Base-by-base conservation (phyloP, 805 yeast species). In the Candida dajiaensis region DNA sequence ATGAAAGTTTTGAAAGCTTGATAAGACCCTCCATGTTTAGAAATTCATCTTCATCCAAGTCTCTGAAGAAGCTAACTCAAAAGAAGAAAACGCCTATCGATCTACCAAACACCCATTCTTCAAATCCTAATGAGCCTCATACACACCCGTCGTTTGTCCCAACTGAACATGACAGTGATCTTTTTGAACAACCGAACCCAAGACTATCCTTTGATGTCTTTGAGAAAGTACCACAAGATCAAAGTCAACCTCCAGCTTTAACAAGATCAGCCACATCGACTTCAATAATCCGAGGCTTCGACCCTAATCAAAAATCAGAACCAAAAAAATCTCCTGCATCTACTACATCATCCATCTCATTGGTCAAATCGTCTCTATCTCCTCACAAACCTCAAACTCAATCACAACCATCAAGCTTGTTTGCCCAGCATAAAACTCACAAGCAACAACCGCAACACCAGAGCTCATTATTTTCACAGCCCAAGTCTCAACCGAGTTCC, bases 171-270 rank as follows among this genome's bases (percentile, higher is more conserved):
- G 62, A 61, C 44, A 25, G 58, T 6, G 65, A 58, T 40, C 23
- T 55, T 9, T 59, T 46, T 37, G 61, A 61, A 20, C 65, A 61
- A 42, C 65, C 65, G 12, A 49, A 61, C 19, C 65, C 65, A 37
- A 50, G 56, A 38, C 56, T 54, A 45, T 62, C 65, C 1, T 59
- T 61, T 54, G 64, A 63, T 11, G 49, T 57, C n/a, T 23, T 38
- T 20, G 52, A 54, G 42, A 39, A 45, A 16, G 33, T 41, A 18
- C 22, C 45, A 21, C 22, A 39, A 6, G 29, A 41, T 3, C 38
- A 40, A 10, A 13, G 37, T 16, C 19, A 42, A 15, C 43, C 43
- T 8, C 57, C 61, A n/a, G 8, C 40, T 2, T 47, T 58, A 38
- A 44, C 41, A 18, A 55, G 64, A 42, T 36, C 54, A 0, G 63